Evolutionary conservation across 345 rosid genomes (phyloP).

Genomic region (Gossypium anomalum): DNA sequence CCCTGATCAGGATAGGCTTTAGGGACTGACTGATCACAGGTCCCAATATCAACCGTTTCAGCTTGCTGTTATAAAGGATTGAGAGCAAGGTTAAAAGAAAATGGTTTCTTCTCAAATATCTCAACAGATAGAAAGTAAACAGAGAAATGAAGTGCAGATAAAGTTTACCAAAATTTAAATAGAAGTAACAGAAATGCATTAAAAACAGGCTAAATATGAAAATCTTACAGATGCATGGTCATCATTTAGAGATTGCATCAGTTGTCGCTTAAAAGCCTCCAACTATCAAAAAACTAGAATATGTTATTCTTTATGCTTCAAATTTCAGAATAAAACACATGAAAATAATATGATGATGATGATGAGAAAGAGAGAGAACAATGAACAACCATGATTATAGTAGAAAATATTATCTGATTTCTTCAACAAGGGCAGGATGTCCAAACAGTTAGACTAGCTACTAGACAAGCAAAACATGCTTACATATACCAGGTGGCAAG

Average conservation of each 20-base stretch:
- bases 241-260: conserved; percentile 84
- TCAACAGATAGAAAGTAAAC: background rate
- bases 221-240: conserved; percentile 66
- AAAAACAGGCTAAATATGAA: conserved; percentile 11
- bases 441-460: background rate
- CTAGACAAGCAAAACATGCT: background rate
- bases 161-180: background rate
- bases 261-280: conserved; percentile 85
- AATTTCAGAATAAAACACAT: background rate
- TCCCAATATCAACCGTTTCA: conserved; percentile 61
- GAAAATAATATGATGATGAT: background rate
- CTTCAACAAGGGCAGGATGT: background rate
- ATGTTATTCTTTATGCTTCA: conserved; percentile 8
- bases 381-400: background rate
- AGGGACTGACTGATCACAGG: conserved; percentile 50
- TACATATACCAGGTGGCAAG: background rate
- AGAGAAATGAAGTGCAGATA: background rate
- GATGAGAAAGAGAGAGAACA: too few relatives aligned
- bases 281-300: conserved; percentile 37
- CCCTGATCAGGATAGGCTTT: conserved; percentile 10
- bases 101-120: background rate
- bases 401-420: background rate
- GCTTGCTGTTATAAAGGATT: conserved; percentile 35
- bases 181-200: background rate
- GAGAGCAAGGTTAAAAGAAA: conserved; percentile 10